These are phyloP conservation scores for Huntiella bhutanensis DNA, from an alignment of 2,329 filamentous ascomycete species.

Conservation along the genomic window DNA sequence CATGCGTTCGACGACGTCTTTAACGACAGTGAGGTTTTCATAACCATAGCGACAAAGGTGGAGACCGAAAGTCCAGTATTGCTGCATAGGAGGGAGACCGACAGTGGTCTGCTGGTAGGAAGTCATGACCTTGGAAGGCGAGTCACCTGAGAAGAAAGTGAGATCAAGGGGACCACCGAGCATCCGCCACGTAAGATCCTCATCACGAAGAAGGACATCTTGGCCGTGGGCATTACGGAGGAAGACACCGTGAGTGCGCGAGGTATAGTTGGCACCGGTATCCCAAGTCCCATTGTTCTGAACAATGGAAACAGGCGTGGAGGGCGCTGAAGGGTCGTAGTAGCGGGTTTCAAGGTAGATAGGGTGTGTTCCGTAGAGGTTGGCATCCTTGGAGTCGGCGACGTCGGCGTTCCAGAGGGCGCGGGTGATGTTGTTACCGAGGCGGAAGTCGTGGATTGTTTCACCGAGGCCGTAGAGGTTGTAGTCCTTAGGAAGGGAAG, in stretches of 20 bases:
- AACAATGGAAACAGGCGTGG: constrained; percentile 30
- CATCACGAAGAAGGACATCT: constrained; percentile 46
- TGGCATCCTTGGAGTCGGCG: constrained; percentile 43
- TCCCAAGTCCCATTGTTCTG: constrained; percentile 17
- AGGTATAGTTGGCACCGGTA: constrained; percentile 35
- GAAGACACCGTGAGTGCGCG: constrained; percentile 59
- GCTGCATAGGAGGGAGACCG: constrained; percentile 58
- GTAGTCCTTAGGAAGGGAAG: constrained; percentile 47
- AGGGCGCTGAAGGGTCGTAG: constrained; percentile 31
- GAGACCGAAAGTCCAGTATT: constrained; percentile 65
- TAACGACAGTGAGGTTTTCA: constrained; percentile 47
- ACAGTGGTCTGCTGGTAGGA: constrained; percentile 49
- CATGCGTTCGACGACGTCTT: constrained; percentile 50
- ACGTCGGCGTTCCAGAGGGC: constrained; percentile 45
- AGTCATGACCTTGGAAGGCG: constrained; percentile 46
- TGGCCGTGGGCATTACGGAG: constrained; percentile 59
- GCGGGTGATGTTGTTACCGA: constrained; percentile 55
- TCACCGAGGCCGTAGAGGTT: constrained; percentile 62
- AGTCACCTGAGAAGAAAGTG: constrained; percentile 61
- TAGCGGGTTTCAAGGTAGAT: constrained; percentile 69
- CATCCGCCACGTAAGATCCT: constrained; percentile 52
- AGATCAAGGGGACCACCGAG: constrained; percentile 62
- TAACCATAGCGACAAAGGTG: constrained; percentile 68
- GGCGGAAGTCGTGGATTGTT: constrained; percentile 47
- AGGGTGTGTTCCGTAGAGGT: constrained; percentile 60